Evolutionary conservation across 768 basidiomycete species (phyloP).

Genomic region (Hydnum rufescens): DNA sequence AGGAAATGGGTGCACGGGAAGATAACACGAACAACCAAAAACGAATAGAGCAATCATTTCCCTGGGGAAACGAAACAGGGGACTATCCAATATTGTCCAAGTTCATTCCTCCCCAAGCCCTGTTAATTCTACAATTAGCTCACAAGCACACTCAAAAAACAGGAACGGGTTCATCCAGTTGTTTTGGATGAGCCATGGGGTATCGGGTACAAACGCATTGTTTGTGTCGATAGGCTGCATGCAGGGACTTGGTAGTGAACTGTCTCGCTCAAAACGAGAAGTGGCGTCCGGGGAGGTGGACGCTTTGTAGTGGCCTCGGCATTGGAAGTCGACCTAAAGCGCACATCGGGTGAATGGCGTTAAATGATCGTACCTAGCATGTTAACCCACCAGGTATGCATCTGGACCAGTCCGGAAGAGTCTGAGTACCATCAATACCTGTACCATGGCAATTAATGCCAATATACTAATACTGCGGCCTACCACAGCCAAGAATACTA

Average conservation of each 20-base stretch:
- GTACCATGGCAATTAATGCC: not conserved
- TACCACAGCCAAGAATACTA: too few relatives aligned
- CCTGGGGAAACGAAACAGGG: too few relatives aligned
- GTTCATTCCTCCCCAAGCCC: slow-evolving; percentile 25
- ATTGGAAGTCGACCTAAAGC: slow-evolving; percentile 53
- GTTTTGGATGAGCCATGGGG: too few relatives aligned
- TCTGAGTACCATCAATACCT: slow-evolving; percentile 64
- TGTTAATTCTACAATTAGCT: slow-evolving; percentile 84
- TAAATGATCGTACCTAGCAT: not conserved
- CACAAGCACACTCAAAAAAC: slow-evolving; percentile 91
- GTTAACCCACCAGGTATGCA: slow-evolving; percentile 61
- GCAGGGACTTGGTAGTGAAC: not conserved
- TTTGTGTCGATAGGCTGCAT: too few relatives aligned
- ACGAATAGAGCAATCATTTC: too few relatives aligned
- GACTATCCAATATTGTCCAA: too few relatives aligned
- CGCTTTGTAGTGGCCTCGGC: slow-evolving; percentile 82
- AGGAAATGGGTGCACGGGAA: too few relatives aligned
- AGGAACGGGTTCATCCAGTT: slow-evolving; percentile 50
- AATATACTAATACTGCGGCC: too few relatives aligned
- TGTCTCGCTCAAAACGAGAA: not conserved
- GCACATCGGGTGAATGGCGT: not conserved
- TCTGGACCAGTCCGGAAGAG: slow-evolving; percentile 88
- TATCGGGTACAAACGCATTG: too few relatives aligned
- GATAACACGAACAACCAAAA: too few relatives aligned
- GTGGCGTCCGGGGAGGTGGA: slow-evolving; percentile 11